Conservation (phyloP, 179 eudicot species). For the Kewa caespitosa region DNA sequence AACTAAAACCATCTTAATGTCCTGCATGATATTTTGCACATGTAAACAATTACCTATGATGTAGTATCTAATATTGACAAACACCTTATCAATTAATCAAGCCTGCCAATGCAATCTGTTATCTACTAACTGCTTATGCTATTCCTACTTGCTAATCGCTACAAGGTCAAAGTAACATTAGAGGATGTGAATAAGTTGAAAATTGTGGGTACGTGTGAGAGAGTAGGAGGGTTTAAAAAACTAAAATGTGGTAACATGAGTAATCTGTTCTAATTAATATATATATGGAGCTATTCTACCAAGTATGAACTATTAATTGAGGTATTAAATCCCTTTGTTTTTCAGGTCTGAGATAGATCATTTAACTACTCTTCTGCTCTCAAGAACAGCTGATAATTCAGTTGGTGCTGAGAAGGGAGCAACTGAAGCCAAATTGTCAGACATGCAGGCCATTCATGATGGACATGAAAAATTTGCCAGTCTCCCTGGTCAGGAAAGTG, state of each 20-base stretch:
- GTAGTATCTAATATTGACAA: too few species aligned
- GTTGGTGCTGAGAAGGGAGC: conserved; percentile 34
- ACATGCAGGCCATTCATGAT: conserved; percentile 28
- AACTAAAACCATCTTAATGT: too few species aligned
- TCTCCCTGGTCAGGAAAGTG: conserved; percentile 30
- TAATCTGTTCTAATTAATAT: not conserved
- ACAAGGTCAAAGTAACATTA: not conserved
- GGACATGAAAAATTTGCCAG: conserved; percentile 23
- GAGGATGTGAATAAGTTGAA: not conserved
- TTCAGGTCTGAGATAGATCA: conserved; percentile 78
- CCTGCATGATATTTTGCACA: too few species aligned
- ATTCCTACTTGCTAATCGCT: too few species aligned
- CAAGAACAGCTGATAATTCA: conserved; percentile 52
- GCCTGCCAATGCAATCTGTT: too few species aligned
- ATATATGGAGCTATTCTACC: not conserved
- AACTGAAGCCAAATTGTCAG: conserved; percentile 31
- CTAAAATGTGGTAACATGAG: not conserved
- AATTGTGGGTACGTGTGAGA: not conserved
- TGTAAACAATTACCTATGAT: too few species aligned
- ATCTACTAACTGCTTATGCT: too few species aligned
- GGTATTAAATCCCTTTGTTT: not conserved
- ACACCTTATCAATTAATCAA: too few species aligned
- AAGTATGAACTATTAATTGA: conserved; percentile 1
- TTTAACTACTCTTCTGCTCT: conserved; percentile 60
- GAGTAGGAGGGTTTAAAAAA: not conserved